phyloP scores from a whole-genome alignment of 768 basidiomycete species.

The Cystofilobasidium capitatum region DNA sequence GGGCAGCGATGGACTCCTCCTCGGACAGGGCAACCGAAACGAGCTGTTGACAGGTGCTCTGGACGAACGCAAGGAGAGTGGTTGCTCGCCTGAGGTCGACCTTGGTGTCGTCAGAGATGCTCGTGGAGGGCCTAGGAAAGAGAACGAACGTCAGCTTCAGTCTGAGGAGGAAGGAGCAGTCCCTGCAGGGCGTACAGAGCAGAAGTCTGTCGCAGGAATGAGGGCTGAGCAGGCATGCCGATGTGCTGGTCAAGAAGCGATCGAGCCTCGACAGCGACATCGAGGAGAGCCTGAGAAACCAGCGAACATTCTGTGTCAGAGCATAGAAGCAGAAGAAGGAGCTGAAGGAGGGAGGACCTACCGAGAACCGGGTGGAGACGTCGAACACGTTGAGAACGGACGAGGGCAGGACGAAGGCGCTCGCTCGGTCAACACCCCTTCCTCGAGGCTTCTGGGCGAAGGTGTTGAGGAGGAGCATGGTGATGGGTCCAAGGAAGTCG shows the following conservation, averaged over 20 bases:
- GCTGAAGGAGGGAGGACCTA: slow-evolving; percentile 4
- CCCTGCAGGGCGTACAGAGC: not conserved
- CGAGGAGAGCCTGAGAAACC: slow-evolving; percentile 12
- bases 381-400: slow-evolving; percentile 42
- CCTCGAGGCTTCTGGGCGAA: slow-evolving; percentile 45
- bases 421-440: slow-evolving; percentile 51
- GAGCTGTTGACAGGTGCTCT: slow-evolving; percentile 8
- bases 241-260: slow-evolving; percentile 2
- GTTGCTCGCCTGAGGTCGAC: slow-evolving; percentile 19
- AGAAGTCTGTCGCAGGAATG: slow-evolving; percentile 13
- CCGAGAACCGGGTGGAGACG: slow-evolving; percentile 30
- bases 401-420: slow-evolving; percentile 56
- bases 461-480: slow-evolving; percentile 73
- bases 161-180: not conserved
- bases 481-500: slow-evolving; percentile 71
- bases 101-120: slow-evolving; percentile 19
- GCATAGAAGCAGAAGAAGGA: not conserved
- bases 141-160: not conserved
- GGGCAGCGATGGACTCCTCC: slow-evolving; percentile 11
- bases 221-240: not conserved
- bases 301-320: not conserved
- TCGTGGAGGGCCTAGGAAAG: not conserved
- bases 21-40: not conserved
- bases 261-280: slow-evolving; percentile 17
- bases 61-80: slow-evolving; percentile 17